phyloP scores from a whole-genome alignment of 2,329 filamentous ascomycete species.

The Fusarium pseudograminearum region DNA sequence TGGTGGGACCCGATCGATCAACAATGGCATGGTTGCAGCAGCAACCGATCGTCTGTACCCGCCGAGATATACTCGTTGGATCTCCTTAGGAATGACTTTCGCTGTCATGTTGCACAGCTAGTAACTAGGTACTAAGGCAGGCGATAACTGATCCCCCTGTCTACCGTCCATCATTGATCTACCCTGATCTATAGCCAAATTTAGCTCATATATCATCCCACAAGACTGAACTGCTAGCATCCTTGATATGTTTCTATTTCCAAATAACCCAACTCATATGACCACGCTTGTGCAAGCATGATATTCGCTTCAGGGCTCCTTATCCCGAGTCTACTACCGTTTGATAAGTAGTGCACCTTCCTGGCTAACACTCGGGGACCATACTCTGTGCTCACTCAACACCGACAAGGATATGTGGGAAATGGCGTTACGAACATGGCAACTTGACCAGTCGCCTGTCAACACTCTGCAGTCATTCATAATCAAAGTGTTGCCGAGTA shows the following conservation, averaged over 20 bases:
- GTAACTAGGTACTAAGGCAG: neutral
- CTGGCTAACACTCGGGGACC: neutral
- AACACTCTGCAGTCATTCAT: neutral
- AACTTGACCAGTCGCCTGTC: neutral
- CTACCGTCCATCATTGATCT: neutral
- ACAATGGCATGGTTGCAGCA: constrained; percentile 21
- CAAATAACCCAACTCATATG: too few species aligned
- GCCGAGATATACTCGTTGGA: neutral
- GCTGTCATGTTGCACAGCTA: neutral
- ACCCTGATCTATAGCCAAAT: neutral
- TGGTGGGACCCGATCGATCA: constrained; percentile 10
- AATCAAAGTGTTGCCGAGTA: neutral
- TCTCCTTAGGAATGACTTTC: neutral
- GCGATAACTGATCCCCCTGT: neutral
- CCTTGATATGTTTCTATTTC: neutral
- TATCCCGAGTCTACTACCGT: neutral
- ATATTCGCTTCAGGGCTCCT: neutral
- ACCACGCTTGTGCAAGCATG: neutral
- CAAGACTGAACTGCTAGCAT: neutral
- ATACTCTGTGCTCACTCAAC: neutral
- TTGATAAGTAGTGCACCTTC: neutral
- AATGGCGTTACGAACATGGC: neutral
- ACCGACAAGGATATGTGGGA: neutral
- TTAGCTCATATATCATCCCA: neutral
- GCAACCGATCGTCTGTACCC: constrained; percentile 12